phyloP scores from a whole-genome alignment of 1,284 basidiomycete species.

The Rhodotorula sp. region DNA sequence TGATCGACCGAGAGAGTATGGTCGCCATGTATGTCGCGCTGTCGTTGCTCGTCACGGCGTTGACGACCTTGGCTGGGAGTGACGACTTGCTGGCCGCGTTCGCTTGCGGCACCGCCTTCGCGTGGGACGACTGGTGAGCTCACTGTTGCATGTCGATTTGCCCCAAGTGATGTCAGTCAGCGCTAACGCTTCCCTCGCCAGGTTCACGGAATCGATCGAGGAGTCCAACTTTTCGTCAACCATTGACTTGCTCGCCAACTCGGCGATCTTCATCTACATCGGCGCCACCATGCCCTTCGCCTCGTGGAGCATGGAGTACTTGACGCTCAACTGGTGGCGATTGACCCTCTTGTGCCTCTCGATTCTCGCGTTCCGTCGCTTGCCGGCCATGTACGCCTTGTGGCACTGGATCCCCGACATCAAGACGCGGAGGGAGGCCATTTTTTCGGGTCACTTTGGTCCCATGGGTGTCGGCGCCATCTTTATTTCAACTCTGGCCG shows the following conservation, averaged over 20 bases:
- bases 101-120: slow-evolving; percentile 92
- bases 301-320: slow-evolving; percentile 65
- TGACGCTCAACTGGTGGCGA: slow-evolving; percentile 76
- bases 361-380: slow-evolving; percentile 71
- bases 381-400: slow-evolving; percentile 77
- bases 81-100: slow-evolving; percentile 94
- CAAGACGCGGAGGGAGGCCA: slow-evolving; percentile 77
- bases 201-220: slow-evolving; percentile 95
- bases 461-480: slow-evolving; percentile 58
- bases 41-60: slow-evolving; percentile 70
- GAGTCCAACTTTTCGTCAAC: slow-evolving; percentile 94
- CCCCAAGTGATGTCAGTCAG: neutral
- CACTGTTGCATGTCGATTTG: no score
- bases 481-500: slow-evolving; percentile 68
- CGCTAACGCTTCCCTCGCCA: slow-evolving; percentile 17
- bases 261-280: slow-evolving; percentile 72
- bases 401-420: slow-evolving; percentile 91
- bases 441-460: slow-evolving; percentile 70
- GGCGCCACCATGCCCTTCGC: slow-evolving; percentile 93
- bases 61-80: slow-evolving; percentile 80
- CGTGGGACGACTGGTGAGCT: slow-evolving; percentile 69
- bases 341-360: slow-evolving; percentile 76
- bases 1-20: slow-evolving; percentile 95
- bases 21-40: slow-evolving; percentile 83
- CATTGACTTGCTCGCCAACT: slow-evolving; percentile 55